Conservation (phyloP, 108 stramenopile species). For the Cyclotella distinguenda region DNA sequence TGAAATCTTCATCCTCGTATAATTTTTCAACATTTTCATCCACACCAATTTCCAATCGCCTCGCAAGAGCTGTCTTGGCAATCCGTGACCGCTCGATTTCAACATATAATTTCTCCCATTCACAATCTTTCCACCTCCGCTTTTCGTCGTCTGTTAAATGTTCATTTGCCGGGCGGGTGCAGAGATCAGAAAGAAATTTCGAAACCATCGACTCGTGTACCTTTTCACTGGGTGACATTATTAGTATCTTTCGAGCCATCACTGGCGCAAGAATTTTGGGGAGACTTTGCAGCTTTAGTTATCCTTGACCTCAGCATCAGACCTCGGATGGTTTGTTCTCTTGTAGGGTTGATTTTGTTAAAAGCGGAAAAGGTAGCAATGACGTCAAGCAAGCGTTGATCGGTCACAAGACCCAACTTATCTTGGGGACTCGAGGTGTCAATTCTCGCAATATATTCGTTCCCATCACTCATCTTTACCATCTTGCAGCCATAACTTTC, state of each 20-base stretch:
- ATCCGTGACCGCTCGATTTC: conserved; percentile 38
- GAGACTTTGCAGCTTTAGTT: neutral
- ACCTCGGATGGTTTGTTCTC: conserved; percentile 43
- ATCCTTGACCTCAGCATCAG: conserved; percentile 4
- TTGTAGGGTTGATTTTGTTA: conserved; percentile 43
- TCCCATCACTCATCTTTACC: conserved; percentile 26
- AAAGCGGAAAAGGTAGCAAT: conserved; percentile 41
- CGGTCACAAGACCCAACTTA: conserved; percentile 23
- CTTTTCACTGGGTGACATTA: conserved; percentile 4
- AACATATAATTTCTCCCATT: conserved; percentile 39
- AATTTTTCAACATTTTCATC: conserved; percentile 15
- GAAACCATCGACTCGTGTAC: conserved; percentile 20
- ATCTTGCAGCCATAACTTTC: conserved; percentile 39
- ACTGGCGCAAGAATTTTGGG: neutral
- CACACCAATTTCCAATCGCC: conserved; percentile 12
- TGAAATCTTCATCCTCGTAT: neutral
- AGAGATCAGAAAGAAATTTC: conserved; percentile 23
- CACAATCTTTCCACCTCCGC: conserved; percentile 44
- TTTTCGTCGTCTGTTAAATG: conserved; percentile 34
- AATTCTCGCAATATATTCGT: conserved; percentile 32
- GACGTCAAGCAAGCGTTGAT: conserved; percentile 34
- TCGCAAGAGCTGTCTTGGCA: conserved; percentile 10
- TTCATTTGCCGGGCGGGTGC: conserved; percentile 15
- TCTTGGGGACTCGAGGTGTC: conserved; percentile 18
- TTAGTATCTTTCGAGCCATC: neutral